Evolutionary conservation across 148 eudicot species (phyloP), one percentile per base, ranked within the genome.

Genomic region (Fagopyrum homotropicum): DNA sequence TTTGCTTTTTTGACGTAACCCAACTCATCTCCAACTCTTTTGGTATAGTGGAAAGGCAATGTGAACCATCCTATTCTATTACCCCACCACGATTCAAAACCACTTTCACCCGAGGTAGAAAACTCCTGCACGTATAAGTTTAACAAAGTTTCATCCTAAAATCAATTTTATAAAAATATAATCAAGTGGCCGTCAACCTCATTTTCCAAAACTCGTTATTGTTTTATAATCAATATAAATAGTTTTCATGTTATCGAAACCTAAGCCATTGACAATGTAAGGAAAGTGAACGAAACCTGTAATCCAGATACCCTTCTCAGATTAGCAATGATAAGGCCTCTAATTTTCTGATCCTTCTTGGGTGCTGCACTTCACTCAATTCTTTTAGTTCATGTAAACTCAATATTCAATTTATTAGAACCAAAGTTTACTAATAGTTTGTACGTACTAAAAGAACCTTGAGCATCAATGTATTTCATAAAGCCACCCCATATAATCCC

Each of bases 291-390:
- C 3, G 40, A 2, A 35, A 35, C 82, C 82, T 76, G 82, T 12
- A 76, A 22, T 57, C 76, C 69, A 0, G 56, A 5, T 51, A 60
- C 76, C 73, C 59, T 17, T 72, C 82, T 72, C 40, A 80, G 5
- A 43, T 72, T 80, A 26, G 61, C 44, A 22, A 78, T 78, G 54
- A 75, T 57, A 43, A 80, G 51, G 7, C 73, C 82, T 14, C 73
- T 80, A 6, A 80, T 61, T 49, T 76, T 79, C 4, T 50, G 29
- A n/a, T 76, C 82, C n/a, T 80, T 79, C 45, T 61, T 59, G 46
- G 76, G 43, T 51, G 60, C 82, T 80, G 10, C 4, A 7, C n/a
- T n/a, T 60, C 4, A 55, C 3, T 35, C 40, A 35, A 35, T 35
- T 35, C 40, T 35, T 35, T 35, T 2, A 35, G 40, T 35, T 35